Evolutionary conservation across 805 yeast genomes (phyloP), one percentile per base, ranked within the genome.

Genomic region (Wickerhamiella kurtzmanii): DNA sequence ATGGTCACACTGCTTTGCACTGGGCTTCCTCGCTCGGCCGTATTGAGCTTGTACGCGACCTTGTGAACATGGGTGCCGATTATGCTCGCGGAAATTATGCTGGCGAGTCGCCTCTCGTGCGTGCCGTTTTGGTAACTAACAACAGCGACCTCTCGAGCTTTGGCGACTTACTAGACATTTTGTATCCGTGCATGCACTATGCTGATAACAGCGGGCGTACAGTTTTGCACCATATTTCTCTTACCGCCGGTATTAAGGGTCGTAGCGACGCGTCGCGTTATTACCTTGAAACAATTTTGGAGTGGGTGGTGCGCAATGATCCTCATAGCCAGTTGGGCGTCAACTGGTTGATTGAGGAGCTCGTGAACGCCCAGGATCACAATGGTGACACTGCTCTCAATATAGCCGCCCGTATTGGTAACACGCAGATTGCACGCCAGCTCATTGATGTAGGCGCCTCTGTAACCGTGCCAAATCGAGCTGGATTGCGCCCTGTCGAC

Each of bases 301-400:
- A 82, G 51, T 83, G 89, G 88, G 76, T 83, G 20, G 88, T 82
- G 15, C 74, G 65, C 3, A 67, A 72, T 22, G 80, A 79, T 2
- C 41, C 64, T 1, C 62, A 63, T 17, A 56, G 77, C 44, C 68
- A 75, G 15, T 63, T 68, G 22, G 69, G 74, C 37, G 66, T 69
- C 16, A 63, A 74, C 43, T 67, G 75, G 37, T 65, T 82, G 21
- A 79, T 81, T 68, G 68, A 74, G 16, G 76, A 78, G 43, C 75
- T 92, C 55, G 80, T 89, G 45, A 89, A 92, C 60, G 82, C 82
- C n/a, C 84, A 81, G 52, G 98, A 92, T 65, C 70, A 77, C 46
- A 88, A 88, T 57, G 98, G 98, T 21, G 96, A 92, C 61, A 92
- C 98, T 0, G 88, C 96, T 43, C 69, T 92, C 50, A 94, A 88